Base-by-base conservation (phyloP, 2,329 filamentous ascomycete genomes). In the Arthroderma uncinatum region DNA sequence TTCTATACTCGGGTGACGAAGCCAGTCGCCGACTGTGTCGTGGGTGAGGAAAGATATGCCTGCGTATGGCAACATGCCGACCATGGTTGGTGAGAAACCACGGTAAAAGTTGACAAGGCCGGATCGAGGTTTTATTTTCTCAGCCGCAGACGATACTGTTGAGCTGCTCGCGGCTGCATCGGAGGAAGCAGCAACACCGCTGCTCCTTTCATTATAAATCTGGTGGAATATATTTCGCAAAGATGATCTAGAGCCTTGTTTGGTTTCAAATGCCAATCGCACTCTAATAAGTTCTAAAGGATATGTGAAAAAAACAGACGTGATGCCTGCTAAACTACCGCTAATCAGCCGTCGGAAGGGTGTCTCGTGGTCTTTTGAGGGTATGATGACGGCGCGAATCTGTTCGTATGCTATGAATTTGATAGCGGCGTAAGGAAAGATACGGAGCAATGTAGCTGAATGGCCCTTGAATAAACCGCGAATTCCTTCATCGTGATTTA, bases 401-500 rank as follows among this genome's bases (percentile, higher is more conserved):
- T 98, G 93, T 71, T 98, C 93, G 75, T 98, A 98, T 48, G 92
- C 91, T 42, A 98, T 81, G 68, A 98, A 98, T 68, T 98, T 98
- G 73, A 97, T 95, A 48, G 88, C 92, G 14, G 92, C 93, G 71
- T 98, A 98, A 4, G 93, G 93, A 66, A 97, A 98, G 61, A 98
- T 95, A 62, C 93, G 85, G 55, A 97, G 79, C 2, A 98, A 77
- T 0, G 93, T 98, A 2, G 91, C 93, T 2, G 90, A 96, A 71
- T 98, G 93, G 5, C 93, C 93, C 55, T 93, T 86, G 74, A 90
- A 98, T 5, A 98, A 79, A 1, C 93, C 93, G 9, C 78, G 70
- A 1, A 81, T 62, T 37, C 93, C 93, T 61, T 94, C 87, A 48
- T 82, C 77, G 23, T 71, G 74, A 65, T 93, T 88, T 61, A 98